Percentiles rank a stretch among this genome's conserved stretches.
phyloP scores from a whole-genome alignment of 2,329 filamentous ascomycete genomes.

The Penicillium brasilianum region DNA sequence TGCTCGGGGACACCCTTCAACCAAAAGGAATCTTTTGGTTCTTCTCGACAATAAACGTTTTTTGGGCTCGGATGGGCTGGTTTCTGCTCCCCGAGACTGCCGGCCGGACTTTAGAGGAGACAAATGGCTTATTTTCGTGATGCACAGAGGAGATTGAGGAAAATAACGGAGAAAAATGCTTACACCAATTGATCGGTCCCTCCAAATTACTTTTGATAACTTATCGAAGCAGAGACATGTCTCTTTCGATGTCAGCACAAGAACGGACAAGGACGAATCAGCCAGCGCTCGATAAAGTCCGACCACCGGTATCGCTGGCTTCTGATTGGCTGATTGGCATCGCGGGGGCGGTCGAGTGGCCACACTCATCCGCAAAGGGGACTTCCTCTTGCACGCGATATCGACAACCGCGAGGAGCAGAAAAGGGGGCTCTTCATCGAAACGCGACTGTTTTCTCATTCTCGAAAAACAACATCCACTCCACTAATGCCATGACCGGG shows the following conservation, averaged over 20 bases:
- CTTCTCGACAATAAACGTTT: conserved; percentile 70
- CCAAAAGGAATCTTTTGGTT: conserved; percentile 74
- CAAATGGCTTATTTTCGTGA: conserved; percentile 14
- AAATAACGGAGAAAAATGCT: background rate
- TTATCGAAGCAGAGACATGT: background rate
- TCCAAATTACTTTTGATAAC: background rate
- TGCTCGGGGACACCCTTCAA: conserved; percentile 36
- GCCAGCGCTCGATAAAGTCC: background rate
- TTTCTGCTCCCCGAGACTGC: conserved; percentile 73
- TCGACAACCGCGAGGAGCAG: background rate
- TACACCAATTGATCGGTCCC: background rate
- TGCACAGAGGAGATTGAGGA: background rate
- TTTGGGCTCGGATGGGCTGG: conserved; percentile 71
- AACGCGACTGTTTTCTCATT: background rate
- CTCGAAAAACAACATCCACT: background rate
- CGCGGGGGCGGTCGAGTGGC: conserved; percentile 8
- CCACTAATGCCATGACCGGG: conserved; percentile 17
- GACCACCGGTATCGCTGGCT: background rate
- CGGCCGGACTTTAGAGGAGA: conserved; percentile 52
- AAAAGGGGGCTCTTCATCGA: conserved; percentile 1
- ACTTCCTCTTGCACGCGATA: background rate
- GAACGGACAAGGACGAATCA: background rate
- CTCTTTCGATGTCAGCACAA: background rate
- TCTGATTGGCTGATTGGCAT: conserved; percentile 1
- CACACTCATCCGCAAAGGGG: background rate